Conservation (phyloP, 2,329 filamentous ascomycete genomes). For the Aspergillus sp. region DNA sequence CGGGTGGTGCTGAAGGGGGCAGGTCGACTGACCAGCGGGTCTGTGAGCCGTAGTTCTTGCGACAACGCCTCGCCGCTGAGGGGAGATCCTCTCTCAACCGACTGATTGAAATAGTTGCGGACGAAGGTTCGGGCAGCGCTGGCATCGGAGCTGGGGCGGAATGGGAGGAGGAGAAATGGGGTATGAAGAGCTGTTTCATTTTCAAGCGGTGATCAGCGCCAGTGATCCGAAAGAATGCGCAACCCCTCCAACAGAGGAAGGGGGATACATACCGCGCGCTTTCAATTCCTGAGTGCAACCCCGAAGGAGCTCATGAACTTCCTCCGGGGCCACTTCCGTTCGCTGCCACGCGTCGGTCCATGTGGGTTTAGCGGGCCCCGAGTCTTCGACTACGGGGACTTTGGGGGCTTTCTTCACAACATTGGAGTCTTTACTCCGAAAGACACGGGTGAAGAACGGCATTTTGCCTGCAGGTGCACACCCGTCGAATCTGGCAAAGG, state of each 20-base stretch:
- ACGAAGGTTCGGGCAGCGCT: slow-evolving; percentile 90
- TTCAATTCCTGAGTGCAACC: slow-evolving; percentile 90
- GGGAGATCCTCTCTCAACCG: slow-evolving; percentile 56
- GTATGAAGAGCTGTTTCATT: slow-evolving; percentile 69
- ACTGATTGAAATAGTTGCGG: slow-evolving; percentile 82
- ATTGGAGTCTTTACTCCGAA: slow-evolving; percentile 73
- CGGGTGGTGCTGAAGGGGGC: background rate
- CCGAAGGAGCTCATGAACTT: slow-evolving; percentile 82
- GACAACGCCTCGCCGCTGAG: slow-evolving; percentile 67
- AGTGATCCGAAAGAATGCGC: slow-evolving; percentile 24
- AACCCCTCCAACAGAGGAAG: slow-evolving; percentile 20
- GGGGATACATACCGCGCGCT: slow-evolving; percentile 70
- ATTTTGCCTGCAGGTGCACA: slow-evolving; percentile 34
- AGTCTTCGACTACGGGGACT: slow-evolving; percentile 50
- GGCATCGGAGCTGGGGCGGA: slow-evolving; percentile 88
- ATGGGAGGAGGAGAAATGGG: slow-evolving; percentile 90
- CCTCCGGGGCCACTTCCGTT: slow-evolving; percentile 78
- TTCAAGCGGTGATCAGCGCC: slow-evolving; percentile 29
- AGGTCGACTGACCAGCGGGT: slow-evolving; percentile 73
- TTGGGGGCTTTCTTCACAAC: slow-evolving; percentile 60
- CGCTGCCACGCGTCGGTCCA: slow-evolving; percentile 90
- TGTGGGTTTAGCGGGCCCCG: slow-evolving; percentile 65
- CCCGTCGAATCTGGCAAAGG: slow-evolving; percentile 1
- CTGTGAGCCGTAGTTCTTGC: slow-evolving; percentile 87
- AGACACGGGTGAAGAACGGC: slow-evolving; percentile 60